Evolutionary conservation across 2,329 filamentous ascomycete genomes (phyloP).

Genomic region (Dactylellina haptotyla): DNA sequence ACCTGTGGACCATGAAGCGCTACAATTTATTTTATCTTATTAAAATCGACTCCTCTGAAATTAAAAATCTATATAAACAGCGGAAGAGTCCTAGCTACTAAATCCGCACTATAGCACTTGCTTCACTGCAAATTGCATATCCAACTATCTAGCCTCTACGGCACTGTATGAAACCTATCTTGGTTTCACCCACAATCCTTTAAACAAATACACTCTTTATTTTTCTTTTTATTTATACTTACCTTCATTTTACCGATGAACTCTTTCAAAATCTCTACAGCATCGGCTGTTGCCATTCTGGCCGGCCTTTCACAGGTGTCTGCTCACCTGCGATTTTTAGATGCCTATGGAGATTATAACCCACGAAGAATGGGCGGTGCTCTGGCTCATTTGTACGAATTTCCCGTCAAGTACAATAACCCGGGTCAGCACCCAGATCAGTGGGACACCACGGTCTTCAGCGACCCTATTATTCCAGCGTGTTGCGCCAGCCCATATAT

Average conservation of each 20-base stretch:
- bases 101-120: too few species aligned
- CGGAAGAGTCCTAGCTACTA: too few species aligned
- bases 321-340: constrained; percentile 2
- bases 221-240: not conserved
- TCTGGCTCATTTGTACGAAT: not conserved
- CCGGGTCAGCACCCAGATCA: not conserved
- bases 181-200: too few species aligned
- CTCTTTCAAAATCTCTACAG: not conserved
- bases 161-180: too few species aligned
- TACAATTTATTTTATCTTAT: too few species aligned
- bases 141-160: too few species aligned
- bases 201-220: too few species aligned
- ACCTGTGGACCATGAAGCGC: too few species aligned
- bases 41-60: too few species aligned
- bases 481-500: not conserved
- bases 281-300: constrained; percentile 3
- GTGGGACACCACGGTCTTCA: constrained; percentile 21
- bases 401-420: constrained; percentile 1
- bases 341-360: not conserved
- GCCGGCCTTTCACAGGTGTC: constrained; percentile 10
- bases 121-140: too few species aligned
- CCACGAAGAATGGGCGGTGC: not conserved
- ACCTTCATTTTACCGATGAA: constrained; percentile 3
- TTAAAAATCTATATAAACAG: too few species aligned
- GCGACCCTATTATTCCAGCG: constrained; percentile 7